Conservation (phyloP, 371 early-diverging fungal genomes). For the Lichtheimia ornata region DNA sequence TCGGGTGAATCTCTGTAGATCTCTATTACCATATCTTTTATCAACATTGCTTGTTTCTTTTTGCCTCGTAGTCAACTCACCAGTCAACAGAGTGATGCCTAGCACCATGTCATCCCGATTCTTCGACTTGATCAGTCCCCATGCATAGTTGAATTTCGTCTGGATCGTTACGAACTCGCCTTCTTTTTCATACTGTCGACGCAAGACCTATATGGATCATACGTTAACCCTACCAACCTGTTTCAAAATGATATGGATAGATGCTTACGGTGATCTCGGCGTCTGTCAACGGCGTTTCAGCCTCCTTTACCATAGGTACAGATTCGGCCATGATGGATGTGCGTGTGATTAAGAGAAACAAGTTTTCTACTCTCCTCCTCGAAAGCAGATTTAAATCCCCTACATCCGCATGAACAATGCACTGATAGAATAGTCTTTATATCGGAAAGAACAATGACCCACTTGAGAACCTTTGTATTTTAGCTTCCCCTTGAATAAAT, state of each 20-base stretch:
- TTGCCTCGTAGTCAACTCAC: slow-evolving; percentile 27
- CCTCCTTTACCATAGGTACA: slow-evolving; percentile 44
- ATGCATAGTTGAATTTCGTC: slow-evolving; percentile 96
- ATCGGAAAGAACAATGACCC: too few relatives aligned
- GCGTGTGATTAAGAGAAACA: neutral
- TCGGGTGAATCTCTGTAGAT: slow-evolving; percentile 83
- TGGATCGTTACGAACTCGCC: slow-evolving; percentile 72
- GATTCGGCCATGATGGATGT: slow-evolving; percentile 18
- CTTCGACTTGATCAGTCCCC: slow-evolving; percentile 84
- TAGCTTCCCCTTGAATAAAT: too few relatives aligned
- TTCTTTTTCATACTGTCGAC: slow-evolving; percentile 73
- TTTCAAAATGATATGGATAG: neutral
- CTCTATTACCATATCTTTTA: slow-evolving; percentile 54
- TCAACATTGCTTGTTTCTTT: too few relatives aligned
- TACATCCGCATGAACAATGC: too few relatives aligned
- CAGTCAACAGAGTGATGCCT: slow-evolving; percentile 81
- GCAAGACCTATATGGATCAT: slow-evolving; percentile 55
- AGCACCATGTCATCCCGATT: slow-evolving; percentile 64
- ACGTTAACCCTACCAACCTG: neutral
- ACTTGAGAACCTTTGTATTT: too few relatives aligned
- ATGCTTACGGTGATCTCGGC: slow-evolving; percentile 39
- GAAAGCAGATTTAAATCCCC: too few relatives aligned
- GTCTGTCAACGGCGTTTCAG: slow-evolving; percentile 37
- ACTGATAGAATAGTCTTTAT: too few relatives aligned
- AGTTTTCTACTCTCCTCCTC: too few relatives aligned